Evolutionary conservation across 2,329 filamentous ascomycete genomes (phyloP), one percentile per base, ranked within the genome.

Genomic region (Fusarium fujikuroi): DNA sequence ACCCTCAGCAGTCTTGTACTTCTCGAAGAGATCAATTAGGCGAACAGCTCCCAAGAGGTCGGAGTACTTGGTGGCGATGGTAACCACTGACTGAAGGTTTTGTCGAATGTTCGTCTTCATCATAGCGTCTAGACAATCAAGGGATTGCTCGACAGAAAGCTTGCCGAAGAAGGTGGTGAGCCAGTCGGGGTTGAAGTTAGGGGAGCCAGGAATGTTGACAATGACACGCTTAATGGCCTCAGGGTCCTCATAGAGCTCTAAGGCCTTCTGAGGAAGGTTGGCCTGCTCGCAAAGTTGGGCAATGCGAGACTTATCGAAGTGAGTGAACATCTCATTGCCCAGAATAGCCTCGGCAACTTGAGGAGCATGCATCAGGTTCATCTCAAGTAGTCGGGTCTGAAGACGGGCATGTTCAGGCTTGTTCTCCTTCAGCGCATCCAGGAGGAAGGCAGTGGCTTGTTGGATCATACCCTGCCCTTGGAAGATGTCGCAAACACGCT

Each of bases 281-380:
- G 95, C 95, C 81, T 97, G 93, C 85, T 99, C 96, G 81, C 96
- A 99, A 61, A 99, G 89, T 74, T 92, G 90, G 30, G 95, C 94
- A 82, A 99, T 93, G 73, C 95, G 92, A 50, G 91, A 85, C 86
- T 94, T 97, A 84, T 99, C 96, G 79, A 97, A 99, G 84, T 99
- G 91, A 1, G 95, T 95, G 84, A 99, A 98, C 93, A 99, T 98
- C 78, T 98, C 94, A 79, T 99, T 99, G 75, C 95, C 94, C 44
- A 99, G 90, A 76, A 99, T 99, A 39, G 96, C 96, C 82, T 99
- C 97, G 7, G 97, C 96, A 61, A 99, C 97, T 83, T 98, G 96
- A 57, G 96, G 96, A 3, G 96, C 97, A 76, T 97, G 97, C 83
- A 97, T 88, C 72, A 99, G 85, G 83, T 99, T 99, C 95, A 99